Evolutionary conservation across 1,284 basidiomycete species (phyloP).

Genomic region (Schizopora paradoxa): DNA sequence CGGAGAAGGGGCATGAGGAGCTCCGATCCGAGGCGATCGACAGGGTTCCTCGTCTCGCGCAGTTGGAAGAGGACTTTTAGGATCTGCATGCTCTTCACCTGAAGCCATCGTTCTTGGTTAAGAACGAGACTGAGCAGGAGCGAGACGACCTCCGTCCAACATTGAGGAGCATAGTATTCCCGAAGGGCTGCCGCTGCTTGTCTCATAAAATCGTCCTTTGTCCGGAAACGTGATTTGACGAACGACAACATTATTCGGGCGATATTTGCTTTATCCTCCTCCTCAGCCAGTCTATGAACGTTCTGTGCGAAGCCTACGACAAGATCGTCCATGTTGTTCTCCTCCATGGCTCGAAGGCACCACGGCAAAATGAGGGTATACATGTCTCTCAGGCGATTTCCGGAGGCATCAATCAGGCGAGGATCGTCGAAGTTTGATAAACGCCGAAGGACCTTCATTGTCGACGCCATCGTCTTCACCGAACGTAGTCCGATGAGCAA

Average conservation of each 20-base stretch:
- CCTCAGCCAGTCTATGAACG: slow-evolving; percentile 68
- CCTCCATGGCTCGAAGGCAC: slow-evolving; percentile 78
- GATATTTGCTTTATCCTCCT: slow-evolving; percentile 71
- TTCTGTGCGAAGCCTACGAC: slow-evolving; percentile 73
- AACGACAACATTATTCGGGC: slow-evolving; percentile 86
- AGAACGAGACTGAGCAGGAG: slow-evolving; percentile 83
- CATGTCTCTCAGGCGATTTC: slow-evolving; percentile 74
- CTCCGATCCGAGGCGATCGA: slow-evolving; percentile 77
- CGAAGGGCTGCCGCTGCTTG: slow-evolving; percentile 84
- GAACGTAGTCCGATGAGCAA: slow-evolving; percentile 81
- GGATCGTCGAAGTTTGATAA: slow-evolving; percentile 61
- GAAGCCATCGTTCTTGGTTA: slow-evolving; percentile 80
- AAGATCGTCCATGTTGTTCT: slow-evolving; percentile 53
- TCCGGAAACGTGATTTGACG: slow-evolving; percentile 82
- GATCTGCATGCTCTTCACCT: slow-evolving; percentile 79
- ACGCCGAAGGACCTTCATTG: slow-evolving; percentile 66
- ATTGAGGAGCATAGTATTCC: slow-evolving; percentile 70
- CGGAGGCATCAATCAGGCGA: slow-evolving; percentile 68
- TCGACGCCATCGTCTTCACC: slow-evolving; percentile 60
- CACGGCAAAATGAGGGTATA: slow-evolving; percentile 85
- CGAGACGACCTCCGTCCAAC: slow-evolving; percentile 75
- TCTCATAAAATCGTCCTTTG: slow-evolving; percentile 89
- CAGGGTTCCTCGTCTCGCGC: slow-evolving; percentile 69
- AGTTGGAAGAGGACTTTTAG: slow-evolving; percentile 87
- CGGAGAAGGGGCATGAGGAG: slow-evolving; percentile 87